Conservation (phyloP, 2,329 filamentous ascomycete species). For the Penicillium sp. region DNA sequence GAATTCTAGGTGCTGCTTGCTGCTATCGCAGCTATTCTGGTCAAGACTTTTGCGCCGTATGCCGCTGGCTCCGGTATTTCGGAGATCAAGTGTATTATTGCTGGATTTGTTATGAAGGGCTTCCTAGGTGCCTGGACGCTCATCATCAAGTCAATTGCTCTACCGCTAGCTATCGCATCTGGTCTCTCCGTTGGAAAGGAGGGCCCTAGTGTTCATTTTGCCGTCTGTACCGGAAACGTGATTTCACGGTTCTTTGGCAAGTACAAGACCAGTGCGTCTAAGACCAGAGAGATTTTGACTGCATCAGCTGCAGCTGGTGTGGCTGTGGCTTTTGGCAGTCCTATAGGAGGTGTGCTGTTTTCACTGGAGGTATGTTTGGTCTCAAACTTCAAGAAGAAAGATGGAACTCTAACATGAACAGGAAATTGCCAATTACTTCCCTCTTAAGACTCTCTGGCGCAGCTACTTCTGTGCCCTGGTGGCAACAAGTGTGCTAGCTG, state of each 20-base stretch:
- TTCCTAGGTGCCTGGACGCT: constrained; percentile 91
- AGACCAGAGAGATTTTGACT: constrained; percentile 91
- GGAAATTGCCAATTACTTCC: constrained; percentile 96
- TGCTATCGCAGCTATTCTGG: constrained; percentile 76
- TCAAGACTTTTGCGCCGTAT: constrained; percentile 91
- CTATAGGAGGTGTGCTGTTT: constrained; percentile 94
- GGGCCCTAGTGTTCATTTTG: constrained; percentile 97
- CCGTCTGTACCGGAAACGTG: constrained; percentile 95
- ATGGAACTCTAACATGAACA: constrained; percentile 26
- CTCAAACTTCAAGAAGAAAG: background rate
- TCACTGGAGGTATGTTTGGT: constrained; percentile 68
- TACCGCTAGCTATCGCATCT: constrained; percentile 90
- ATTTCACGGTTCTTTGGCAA: constrained; percentile 91
- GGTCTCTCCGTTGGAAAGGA: constrained; percentile 96
- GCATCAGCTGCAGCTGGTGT: constrained; percentile 94
- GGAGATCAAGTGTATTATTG: constrained; percentile 99
- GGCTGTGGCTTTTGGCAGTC: constrained; percentile 93
- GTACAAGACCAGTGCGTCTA: constrained; percentile 86
- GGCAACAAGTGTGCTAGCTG: constrained; percentile 83
- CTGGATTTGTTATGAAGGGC: constrained; percentile 98
- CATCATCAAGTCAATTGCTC: constrained; percentile 86
- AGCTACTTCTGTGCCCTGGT: constrained; percentile 98
- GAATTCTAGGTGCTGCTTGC: constrained; percentile 69
- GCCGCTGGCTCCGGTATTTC: constrained; percentile 95
- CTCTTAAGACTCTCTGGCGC: constrained; percentile 94